These are phyloP conservation scores for Cladorrhinum sp. DNA, from an alignment of 2,329 filamentous ascomycete species.

Conservation along the genomic window DNA sequence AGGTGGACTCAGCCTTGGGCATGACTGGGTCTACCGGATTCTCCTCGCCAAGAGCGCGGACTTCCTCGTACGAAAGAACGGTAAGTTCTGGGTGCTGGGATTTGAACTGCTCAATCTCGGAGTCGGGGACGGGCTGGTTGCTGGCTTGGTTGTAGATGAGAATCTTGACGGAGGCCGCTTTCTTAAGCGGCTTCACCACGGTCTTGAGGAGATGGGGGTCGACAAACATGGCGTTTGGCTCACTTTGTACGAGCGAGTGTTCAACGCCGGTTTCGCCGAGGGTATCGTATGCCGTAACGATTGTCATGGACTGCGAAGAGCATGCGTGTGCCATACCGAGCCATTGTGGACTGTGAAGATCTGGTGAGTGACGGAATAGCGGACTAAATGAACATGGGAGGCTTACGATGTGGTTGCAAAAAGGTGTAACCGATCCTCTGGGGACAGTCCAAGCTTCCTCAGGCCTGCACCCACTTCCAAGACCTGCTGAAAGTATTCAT, in stretches of 20 bases:
- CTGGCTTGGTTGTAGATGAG: slow-evolving; percentile 61
- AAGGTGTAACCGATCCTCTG: slow-evolving; percentile 69
- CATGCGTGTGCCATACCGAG: slow-evolving; percentile 73
- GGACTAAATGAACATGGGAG: slow-evolving; percentile 5
- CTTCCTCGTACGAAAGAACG: slow-evolving; percentile 53
- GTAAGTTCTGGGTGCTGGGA: slow-evolving; percentile 52
- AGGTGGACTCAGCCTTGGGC: slow-evolving; percentile 71
- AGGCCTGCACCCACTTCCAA: slow-evolving; percentile 70
- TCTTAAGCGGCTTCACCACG: slow-evolving; percentile 53
- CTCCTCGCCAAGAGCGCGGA: slow-evolving; percentile 58
- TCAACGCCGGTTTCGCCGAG: slow-evolving; percentile 79
- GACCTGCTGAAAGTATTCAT: slow-evolving; percentile 70
- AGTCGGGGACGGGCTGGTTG: slow-evolving; percentile 49
- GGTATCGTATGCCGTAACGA: slow-evolving; percentile 94
- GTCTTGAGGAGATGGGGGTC: slow-evolving; percentile 74
- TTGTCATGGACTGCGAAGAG: slow-evolving; percentile 81
- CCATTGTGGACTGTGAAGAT: slow-evolving; percentile 67
- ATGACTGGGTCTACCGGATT: slow-evolving; percentile 69
- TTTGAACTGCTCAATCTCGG: slow-evolving; percentile 55
- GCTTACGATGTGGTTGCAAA: slow-evolving; percentile 77
- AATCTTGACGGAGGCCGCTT: slow-evolving; percentile 53
- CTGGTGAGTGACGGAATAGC: slow-evolving; percentile 11
- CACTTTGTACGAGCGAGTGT: slow-evolving; percentile 81
- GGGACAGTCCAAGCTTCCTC: slow-evolving; percentile 67
- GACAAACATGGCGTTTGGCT: slow-evolving; percentile 78